Evolutionary conservation across 768 basidiomycete genomes (phyloP), one percentile per base, ranked within the genome.

Genomic region (Serendipita sp.): DNA sequence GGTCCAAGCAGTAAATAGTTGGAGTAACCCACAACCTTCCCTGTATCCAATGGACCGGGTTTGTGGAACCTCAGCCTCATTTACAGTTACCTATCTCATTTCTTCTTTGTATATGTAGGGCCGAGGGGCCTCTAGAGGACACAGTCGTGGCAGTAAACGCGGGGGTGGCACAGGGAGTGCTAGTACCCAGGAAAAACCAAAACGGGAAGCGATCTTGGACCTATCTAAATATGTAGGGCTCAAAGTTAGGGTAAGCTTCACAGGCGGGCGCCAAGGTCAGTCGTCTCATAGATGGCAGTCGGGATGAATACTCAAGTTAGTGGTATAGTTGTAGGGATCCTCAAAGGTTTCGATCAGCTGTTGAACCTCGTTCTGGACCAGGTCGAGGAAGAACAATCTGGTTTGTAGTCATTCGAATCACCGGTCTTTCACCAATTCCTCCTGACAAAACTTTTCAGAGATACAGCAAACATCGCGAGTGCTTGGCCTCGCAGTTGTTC

Each of bases 311-410:
- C 35, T 66, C 16, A 24, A 37, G 45, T 38, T 18, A 34, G 15
- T 16, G 38, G 62, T 24, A 24, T 70, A 97, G 95, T 97, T 63
- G 88, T 83, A 5, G 96, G 96, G 2, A 81, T 89, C 16, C 75
- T 99, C 67, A 99, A 99, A 75, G 96, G 96, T 30, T 98, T 84
- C 70, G 96, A 98, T 75, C 94, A 97, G 69, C 78, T 98, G 45
- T 81, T 98, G 65, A 98, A 99, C 74, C 86, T 99, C 64, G 96
- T 99, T 60, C 82, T 99, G 60, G 96, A 99, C 74, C 91, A 96
- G 66, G 92, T 98, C 3, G 82, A 86, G 70, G 96, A 99, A 75
- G 81, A 88, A 45, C 68, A 89, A 2, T 80, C 81, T 72, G 84
- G 89, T 88, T 71, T 68, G 78, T 67, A 38, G 4, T 38, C 53